These are phyloP conservation scores for Warburgia ugandensis DNA, from an alignment of 164 flowering plant species.

Conservation along the genomic window DNA sequence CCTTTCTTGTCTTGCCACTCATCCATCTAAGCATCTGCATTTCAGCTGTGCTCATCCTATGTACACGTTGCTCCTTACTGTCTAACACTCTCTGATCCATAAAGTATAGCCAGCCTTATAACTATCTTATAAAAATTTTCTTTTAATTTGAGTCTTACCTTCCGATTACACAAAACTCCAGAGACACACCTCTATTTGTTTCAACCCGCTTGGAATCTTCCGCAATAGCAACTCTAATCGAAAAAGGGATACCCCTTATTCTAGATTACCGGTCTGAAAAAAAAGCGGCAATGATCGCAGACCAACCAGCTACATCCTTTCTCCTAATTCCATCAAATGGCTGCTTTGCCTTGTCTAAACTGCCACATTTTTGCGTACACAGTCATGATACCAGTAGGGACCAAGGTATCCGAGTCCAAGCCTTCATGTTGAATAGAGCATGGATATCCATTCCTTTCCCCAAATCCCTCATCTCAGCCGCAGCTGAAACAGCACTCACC, in stretches of 20 bases:
- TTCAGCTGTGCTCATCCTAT: too few relatives aligned
- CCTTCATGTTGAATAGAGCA: conserved; percentile 24
- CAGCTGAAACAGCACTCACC: conserved; percentile 48
- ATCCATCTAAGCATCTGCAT: too few relatives aligned
- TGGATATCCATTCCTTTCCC: conserved; percentile 55
- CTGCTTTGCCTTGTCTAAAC: conserved; percentile 31
- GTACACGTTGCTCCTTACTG: too few relatives aligned
- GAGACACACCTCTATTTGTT: too few relatives aligned
- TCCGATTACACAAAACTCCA: too few relatives aligned
- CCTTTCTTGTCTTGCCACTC: too few relatives aligned
- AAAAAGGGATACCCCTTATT: conserved; percentile 50
- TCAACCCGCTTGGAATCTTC: too few relatives aligned
- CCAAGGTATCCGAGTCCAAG: conserved; percentile 31
- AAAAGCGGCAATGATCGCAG: conserved; percentile 52
- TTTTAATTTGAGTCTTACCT: too few relatives aligned
- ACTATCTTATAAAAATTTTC: too few relatives aligned
- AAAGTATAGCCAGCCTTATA: too few relatives aligned
- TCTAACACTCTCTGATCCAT: conserved; percentile 21
- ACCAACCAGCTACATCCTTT: conserved; percentile 60
- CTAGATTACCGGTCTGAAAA: conserved; percentile 42
- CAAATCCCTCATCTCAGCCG: conserved; percentile 47
- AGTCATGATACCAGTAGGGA: conserved; percentile 48
- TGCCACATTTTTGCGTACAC: conserved; percentile 76
- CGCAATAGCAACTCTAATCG: conserved; percentile 47
- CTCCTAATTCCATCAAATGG: conserved; percentile 30